Evolutionary conservation across 768 basidiomycete species (phyloP), one percentile per base, ranked within the genome.

Genomic region (Glaciozyma martinii): DNA sequence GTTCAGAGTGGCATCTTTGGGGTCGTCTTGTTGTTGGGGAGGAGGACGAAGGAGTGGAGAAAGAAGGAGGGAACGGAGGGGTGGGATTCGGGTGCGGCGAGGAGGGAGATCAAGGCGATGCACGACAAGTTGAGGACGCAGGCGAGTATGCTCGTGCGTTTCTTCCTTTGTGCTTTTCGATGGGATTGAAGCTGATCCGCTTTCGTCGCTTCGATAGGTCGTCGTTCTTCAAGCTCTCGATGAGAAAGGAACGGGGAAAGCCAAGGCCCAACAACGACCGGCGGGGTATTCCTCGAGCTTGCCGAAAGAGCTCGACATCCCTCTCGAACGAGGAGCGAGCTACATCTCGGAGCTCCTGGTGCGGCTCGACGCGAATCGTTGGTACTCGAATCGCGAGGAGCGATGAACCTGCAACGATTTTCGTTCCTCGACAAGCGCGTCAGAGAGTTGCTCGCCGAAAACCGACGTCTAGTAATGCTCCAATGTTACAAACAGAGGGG

Each of bases 21-120:
- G 4, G 55, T 40, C 23, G 55, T 56, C 33, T 33, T 56, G 30
- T 33, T 30, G 33, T 33, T 56, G 18, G 55, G 55, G 8, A 40
- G 55, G 33, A 56, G 37, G 55, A 56, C 37, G 23, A 56, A 56
- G 55, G 55, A 56, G 37, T 56, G 55, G 55, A 33, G 55, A 1
- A 33, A 33, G 23, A 56, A 23, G 37, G 55, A 56, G 37, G 55
- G 55, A 6, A 12, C 37, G n/a, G 30, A 30, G 7, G 37, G 23
- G 12, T 56, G 55, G 55, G 55, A 56, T 25, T 21, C 21, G 32
- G 6, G 23, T 12, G 55, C 21, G 21, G 37, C 40, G 18, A 18
- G 25, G 21, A 37, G 37, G 55, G 55, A 56, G 18, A 56, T 56
- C 23, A 21, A 19, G 10, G 37, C 33, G 33, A 40, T 56, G 33